Evolutionary conservation across 495 filamentous ascomycete species (phyloP), one percentile per base, ranked within the genome.

Genomic region (Antarctomyces pellizariae): DNA sequence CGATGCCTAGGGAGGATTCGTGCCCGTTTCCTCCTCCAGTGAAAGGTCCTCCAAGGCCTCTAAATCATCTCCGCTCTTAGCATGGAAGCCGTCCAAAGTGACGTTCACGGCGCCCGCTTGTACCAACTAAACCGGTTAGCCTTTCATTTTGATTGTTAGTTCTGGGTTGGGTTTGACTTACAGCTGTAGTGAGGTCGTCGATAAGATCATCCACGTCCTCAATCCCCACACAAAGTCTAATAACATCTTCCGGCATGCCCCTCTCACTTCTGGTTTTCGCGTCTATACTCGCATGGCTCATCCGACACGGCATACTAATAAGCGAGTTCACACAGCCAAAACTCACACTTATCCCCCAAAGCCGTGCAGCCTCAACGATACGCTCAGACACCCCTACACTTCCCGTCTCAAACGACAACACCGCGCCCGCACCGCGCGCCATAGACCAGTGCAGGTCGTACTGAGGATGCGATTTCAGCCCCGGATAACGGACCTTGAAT

Each of bases 241-340:
- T 93, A 22, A 97, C 67, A 50, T 97, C 86, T 51, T 97, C 86
- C 10, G 86, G 86, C 65, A 97, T 71, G 26, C 72, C 67, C 36
- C 86, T 61, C 52, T 97, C 84, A 43, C 63, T 53, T 39, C 86
- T 59, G 31, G 83, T 92, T 58, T 86, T 84, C 33, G 74, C 75
- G 47, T 95, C 89, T 46, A 97, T 97, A 44, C 82, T 92, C 12
- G 86, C 86, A 54, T 97, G 86, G 49, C 89, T 95, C 86, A 97
- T 97, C 33, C 76, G 78, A 39, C 86, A 97, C 7, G 86, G 86
- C 86, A 97, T 91, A 51, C 80, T 91, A 49, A 97, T 97, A 49
- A 97, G 48, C 52, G 76, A 86, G 50, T 97, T 97, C 23, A 97
- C 89, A 49, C 89, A 93, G 18, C 86, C 86, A 45, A 97, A 97